Conservation (phyloP, 2,329 filamentous ascomycete species). For the Cytospora leucostoma region DNA sequence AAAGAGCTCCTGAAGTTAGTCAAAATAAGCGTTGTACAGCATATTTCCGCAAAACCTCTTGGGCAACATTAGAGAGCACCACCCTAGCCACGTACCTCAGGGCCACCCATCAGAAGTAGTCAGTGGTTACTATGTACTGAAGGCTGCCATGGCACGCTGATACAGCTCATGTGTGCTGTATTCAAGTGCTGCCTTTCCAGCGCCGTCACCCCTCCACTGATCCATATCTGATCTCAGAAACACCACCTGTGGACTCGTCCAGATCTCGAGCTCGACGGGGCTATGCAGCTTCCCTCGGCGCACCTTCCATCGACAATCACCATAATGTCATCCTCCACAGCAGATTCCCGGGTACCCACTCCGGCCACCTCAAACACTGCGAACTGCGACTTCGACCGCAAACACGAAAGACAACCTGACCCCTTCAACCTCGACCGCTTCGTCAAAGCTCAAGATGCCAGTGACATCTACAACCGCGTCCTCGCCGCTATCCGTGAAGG, state of each 20-base stretch:
- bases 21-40: too few species aligned
- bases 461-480: background rate
- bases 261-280: background rate
- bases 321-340: background rate
- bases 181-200: too few species aligned
- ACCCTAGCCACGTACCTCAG: too few species aligned
- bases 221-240: too few species aligned
- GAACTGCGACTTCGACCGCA: background rate
- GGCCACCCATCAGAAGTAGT: too few species aligned
- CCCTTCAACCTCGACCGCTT: slow-evolving; percentile 19
- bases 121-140: too few species aligned
- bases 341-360: background rate
- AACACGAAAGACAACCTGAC: background rate
- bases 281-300: background rate
- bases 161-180: too few species aligned
- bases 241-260: background rate
- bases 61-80: too few species aligned
- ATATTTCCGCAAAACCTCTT: too few species aligned
- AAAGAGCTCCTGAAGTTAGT: too few species aligned
- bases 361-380: background rate
- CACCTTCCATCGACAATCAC: background rate
- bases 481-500: slow-evolving; percentile 10
- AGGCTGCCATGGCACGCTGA: too few species aligned
- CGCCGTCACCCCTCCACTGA: too few species aligned
- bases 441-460: slow-evolving; percentile 16